Conservation (phyloP, 768 basidiomycete species). For the Termitomyces sp. region DNA sequence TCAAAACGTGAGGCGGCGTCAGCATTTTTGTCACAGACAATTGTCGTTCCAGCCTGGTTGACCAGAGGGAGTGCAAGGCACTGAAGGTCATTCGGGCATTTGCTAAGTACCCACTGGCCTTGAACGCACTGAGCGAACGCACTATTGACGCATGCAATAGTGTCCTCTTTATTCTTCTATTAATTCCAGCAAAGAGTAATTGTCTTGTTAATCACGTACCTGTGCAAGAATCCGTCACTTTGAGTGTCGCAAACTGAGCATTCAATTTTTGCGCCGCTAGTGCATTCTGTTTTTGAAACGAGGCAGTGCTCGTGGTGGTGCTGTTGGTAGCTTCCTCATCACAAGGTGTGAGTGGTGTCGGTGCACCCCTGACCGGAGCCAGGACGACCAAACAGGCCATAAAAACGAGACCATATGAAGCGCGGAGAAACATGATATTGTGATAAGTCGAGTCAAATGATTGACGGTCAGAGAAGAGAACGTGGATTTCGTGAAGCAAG, state of each 20-base stretch:
- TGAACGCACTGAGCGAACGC: constrained; percentile 40
- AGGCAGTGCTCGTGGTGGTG: constrained; percentile 3
- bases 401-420: constrained; percentile 11
- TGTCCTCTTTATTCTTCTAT: constrained; percentile 20
- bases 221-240: constrained; percentile 40
- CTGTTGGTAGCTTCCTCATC: constrained; percentile 18
- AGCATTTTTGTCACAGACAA: constrained; percentile 35
- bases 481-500: constrained; percentile 16
- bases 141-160: constrained; percentile 34
- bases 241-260: constrained; percentile 39
- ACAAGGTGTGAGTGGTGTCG: constrained; percentile 22
- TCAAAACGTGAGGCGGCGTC: constrained; percentile 38
- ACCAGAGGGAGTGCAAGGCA: constrained; percentile 49
- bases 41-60: constrained; percentile 37
- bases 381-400: constrained; percentile 19
- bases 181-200: constrained; percentile 18
- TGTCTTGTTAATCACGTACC: constrained; percentile 23
- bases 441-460: not conserved
- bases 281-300: constrained; percentile 34
- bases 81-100: constrained; percentile 28
- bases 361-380: constrained; percentile 30
- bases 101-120: constrained; percentile 32
- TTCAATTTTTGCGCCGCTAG: constrained; percentile 48
- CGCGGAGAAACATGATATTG: constrained; percentile 6
- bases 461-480: constrained; percentile 5